Base-by-base conservation (phyloP, 2,329 filamentous ascomycete species). In the Didymella glomerata region DNA sequence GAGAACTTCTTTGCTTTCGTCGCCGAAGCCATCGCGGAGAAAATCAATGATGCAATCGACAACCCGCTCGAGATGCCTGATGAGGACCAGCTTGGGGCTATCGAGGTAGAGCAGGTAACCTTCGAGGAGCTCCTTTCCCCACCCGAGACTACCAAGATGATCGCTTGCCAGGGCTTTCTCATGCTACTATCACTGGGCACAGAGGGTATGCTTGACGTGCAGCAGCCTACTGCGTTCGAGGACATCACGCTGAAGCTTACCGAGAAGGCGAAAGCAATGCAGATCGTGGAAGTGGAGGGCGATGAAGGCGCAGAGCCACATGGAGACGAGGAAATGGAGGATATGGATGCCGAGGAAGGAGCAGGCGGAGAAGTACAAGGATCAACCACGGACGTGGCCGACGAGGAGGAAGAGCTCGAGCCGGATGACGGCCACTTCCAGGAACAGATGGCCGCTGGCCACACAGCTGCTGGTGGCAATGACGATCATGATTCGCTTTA, bases 51-150 rank as follows among this genome's bases (percentile, higher is more conserved):
- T 18, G 48, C 59, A 16, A 61, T 62, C 32, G 61, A 40, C 16
- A 22, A 40, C n/a, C 24, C 27, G 13, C 20, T 18, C 5, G 32
- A 42, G 13, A 62, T 63, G 50, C 66, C 55, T 18, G 71, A 71
- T 45, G 46, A 53, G 7, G 50, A 68, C 18, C 64, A 68, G 41
- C 40, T 76, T n/a, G 75, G 77, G 22, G 68, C 72, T 16, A 69
- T 61, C 10, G 62, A 64, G 11, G 57, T 64, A 2, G 72, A 76
- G 4, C 69, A 71, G 77, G 80, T 95, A 41, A 79, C 83, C 0
- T 96, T 97, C 70, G 86, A 89, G 45, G 80, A 86, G 48, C 78
- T 97, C 10, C 85, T 95, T 44, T 82, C 85, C n/a, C 84, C 86
- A 0, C 70, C 71, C 10, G 77, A 81, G 41, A 86, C 85, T 28